Conservation (phyloP, 1,139 yeast genomes). For the Nakaseomyces nivariensis region DNA sequence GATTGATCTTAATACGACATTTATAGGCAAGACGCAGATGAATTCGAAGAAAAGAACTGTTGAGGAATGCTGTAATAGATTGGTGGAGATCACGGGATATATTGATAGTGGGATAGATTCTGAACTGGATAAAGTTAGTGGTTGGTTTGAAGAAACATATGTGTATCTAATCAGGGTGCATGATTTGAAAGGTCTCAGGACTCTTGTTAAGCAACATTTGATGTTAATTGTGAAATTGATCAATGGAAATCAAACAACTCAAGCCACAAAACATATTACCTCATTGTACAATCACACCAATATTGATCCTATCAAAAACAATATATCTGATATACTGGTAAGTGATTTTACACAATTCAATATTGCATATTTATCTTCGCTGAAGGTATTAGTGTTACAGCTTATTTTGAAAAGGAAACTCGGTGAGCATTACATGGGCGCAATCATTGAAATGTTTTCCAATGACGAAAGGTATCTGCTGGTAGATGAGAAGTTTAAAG, state of each 20-base stretch:
- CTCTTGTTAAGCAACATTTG: conserved; percentile 19
- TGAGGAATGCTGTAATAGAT: background rate
- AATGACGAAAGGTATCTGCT: conserved; percentile 23
- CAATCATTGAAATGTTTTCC: conserved; percentile 18
- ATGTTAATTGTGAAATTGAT: conserved; percentile 19
- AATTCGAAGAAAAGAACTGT: background rate
- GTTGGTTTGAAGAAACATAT: conserved; percentile 7
- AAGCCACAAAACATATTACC: conserved; percentile 15
- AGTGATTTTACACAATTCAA: conserved; percentile 22
- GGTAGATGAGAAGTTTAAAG: conserved; percentile 11
- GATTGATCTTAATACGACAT: background rate
- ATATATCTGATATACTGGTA: conserved; percentile 18
- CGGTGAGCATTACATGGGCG: conserved; percentile 7
- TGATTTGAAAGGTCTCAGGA: conserved; percentile 10
- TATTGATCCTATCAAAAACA: conserved; percentile 7
- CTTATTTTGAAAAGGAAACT: conserved; percentile 16
- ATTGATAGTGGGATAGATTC: background rate
- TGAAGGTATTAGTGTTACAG: conserved; percentile 26
- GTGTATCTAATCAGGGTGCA: conserved; percentile 12
- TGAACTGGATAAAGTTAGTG: background rate
- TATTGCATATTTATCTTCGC: conserved; percentile 16
- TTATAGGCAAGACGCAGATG: background rate
- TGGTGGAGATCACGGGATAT: background rate
- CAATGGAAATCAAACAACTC: conserved; percentile 7
- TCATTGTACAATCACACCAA: conserved; percentile 21